Evolutionary conservation across 164 flowering plant species (phyloP).

Genomic region (Piper betle): DNA sequence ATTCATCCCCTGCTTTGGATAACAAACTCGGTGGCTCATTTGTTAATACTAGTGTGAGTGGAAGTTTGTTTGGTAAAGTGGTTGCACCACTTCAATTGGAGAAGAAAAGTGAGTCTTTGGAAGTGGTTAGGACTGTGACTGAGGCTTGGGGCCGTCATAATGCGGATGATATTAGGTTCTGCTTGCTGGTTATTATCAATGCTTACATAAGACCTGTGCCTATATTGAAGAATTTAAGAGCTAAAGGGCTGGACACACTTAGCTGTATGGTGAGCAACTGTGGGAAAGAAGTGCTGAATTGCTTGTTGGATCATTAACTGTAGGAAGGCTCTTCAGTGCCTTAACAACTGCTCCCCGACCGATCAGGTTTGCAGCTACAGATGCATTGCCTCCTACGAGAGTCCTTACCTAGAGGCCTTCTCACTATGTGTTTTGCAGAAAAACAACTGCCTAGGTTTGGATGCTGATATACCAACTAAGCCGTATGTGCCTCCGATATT

Average conservation of each 20-base stretch:
- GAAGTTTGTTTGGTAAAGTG: conserved; percentile 26
- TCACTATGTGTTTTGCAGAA: conserved; percentile 85
- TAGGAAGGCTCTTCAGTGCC: conserved; percentile 81
- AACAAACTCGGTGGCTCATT: conserved; percentile 63
- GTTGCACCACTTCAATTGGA: conserved; percentile 14
- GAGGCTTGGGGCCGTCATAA: conserved; percentile 84
- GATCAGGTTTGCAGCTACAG: conserved; percentile 92
- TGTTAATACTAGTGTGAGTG: conserved; percentile 18
- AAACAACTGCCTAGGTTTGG: conserved; percentile 74
- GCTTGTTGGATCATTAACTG: conserved; percentile 76
- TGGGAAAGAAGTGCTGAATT: conserved; percentile 64
- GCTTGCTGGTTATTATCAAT: conserved; percentile 66
- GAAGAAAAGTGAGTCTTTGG: conserved; percentile 27
- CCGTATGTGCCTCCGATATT: conserved; percentile 62
- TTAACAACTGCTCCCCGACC: conserved; percentile 79
- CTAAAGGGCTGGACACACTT: conserved; percentile 77
- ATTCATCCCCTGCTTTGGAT: conserved; percentile 41
- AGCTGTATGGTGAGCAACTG: conserved; percentile 83
- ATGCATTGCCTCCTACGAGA: conserved; percentile 91
- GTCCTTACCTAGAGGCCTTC: conserved; percentile 70
- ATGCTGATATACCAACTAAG: conserved; percentile 65
- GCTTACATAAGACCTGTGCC: conserved; percentile 73
- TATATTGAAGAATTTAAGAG: conserved; percentile 55
- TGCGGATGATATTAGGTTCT: conserved; percentile 89
- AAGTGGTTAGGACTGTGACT: conserved; percentile 43